A percentile compares a stretch with the other conserved stretches of the same genome.
Conservation (phyloP, 768 basidiomycete genomes). For the Podaxis pistillaris region DNA sequence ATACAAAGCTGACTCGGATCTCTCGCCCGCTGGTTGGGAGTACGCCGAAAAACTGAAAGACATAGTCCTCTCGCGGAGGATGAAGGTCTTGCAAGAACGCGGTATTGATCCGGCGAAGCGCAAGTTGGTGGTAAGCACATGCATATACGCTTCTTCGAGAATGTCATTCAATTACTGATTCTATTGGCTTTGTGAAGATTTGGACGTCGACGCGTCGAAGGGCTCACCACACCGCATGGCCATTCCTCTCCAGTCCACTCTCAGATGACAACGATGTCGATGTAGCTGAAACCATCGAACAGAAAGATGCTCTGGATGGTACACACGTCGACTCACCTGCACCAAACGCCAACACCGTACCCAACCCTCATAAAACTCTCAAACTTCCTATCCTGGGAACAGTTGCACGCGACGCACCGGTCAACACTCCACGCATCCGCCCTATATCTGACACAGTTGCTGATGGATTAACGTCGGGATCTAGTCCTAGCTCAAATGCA, state of each 20-base stretch:
- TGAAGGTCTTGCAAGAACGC: constrained; percentile 70
- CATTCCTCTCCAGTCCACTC: constrained; percentile 47
- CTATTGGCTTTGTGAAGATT: constrained; percentile 54
- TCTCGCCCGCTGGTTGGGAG: constrained; percentile 94
- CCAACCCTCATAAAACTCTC: not conserved
- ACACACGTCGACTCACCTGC: not conserved
- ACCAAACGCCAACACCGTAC: not conserved
- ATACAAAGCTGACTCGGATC: constrained; percentile 96
- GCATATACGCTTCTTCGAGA: not conserved
- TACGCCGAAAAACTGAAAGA: constrained; percentile 89
- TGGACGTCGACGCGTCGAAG: constrained; percentile 96
- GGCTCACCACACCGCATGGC: constrained; percentile 96
- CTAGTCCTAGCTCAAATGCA: not conserved
- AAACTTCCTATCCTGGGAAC: not conserved
- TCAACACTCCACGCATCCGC: constrained; percentile 8
- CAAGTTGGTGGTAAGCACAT: constrained; percentile 58
- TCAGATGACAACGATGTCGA: not conserved
- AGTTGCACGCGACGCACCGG: constrained; percentile 9
- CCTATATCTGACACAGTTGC: constrained; percentile 1
- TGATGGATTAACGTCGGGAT: not conserved
- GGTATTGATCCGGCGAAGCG: constrained; percentile 61
- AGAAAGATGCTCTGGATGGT: constrained; percentile 6
- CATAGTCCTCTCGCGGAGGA: constrained; percentile 82
- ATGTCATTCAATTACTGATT: not conserved
- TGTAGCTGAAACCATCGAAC: not conserved